Evolutionary conservation across 1,139 yeast genomes (phyloP).

Genomic region (Kluyveromyces sp.): DNA sequence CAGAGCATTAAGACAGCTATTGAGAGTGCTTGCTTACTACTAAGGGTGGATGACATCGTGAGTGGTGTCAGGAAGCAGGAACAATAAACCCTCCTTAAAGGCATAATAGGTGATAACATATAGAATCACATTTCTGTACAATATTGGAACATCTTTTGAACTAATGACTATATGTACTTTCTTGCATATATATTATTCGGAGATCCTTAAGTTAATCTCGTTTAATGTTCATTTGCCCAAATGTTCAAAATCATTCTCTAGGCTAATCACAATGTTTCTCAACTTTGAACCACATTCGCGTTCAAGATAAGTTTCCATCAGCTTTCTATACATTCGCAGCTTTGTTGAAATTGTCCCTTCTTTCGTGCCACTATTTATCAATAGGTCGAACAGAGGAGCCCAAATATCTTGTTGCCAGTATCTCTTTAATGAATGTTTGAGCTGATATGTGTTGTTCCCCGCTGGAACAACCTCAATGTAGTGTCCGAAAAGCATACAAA

Average conservation of each 20-base stretch:
- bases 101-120: neutral
- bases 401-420: slow-evolving; percentile 77
- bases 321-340: slow-evolving; percentile 35
- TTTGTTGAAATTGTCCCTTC: slow-evolving; percentile 35
- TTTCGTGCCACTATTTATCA: slow-evolving; percentile 50
- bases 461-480: slow-evolving; percentile 43
- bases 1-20: slow-evolving; percentile 96
- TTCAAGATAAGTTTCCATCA: slow-evolving; percentile 43
- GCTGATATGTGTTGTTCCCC: slow-evolving; percentile 30
- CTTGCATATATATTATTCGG: neutral
- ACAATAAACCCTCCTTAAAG: slow-evolving; percentile 10
- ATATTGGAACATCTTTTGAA: slow-evolving; percentile 1
- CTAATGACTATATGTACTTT: neutral
- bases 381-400: slow-evolving; percentile 55
- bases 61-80: slow-evolving; percentile 67
- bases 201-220: neutral
- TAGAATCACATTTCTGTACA: slow-evolving; percentile 5
- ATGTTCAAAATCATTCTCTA: slow-evolving; percentile 22
- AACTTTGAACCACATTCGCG: slow-evolving; percentile 20
- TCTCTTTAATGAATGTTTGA: slow-evolving; percentile 50
- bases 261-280: slow-evolving; percentile 17
- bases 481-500: slow-evolving; percentile 63
- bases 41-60: slow-evolving; percentile 96
- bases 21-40: slow-evolving; percentile 89
- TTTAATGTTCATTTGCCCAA: slow-evolving; percentile 7